Evolutionary conservation across 495 filamentous ascomycete species (phyloP).

Genomic region (Neurospora sp.): DNA sequence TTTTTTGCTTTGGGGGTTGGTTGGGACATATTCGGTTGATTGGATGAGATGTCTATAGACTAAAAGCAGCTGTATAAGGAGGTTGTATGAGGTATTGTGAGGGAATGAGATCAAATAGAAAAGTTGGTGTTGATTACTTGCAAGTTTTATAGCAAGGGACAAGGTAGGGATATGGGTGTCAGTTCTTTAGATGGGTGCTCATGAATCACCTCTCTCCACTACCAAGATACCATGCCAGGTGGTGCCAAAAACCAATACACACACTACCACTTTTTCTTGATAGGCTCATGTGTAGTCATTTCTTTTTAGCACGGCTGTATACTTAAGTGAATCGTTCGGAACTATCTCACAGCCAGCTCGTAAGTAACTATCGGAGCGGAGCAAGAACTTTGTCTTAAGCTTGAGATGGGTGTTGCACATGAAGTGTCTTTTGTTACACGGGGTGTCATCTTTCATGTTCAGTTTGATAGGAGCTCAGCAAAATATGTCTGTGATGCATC

Average conservation of each 20-base stretch:
- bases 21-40: not conserved
- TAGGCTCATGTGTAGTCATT: not conserved
- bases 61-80: no score
- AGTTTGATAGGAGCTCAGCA: no score
- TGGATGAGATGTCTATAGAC: not conserved
- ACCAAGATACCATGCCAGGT: fast-evolving
- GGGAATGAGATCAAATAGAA: not conserved
- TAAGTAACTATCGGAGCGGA: no score
- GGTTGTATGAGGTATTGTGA: not conserved
- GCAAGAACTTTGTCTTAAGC: no score
- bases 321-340: no score
- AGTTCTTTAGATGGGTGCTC: not conserved
- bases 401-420: no score
- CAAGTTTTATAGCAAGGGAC: not conserved
- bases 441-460: no score
- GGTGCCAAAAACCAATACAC: not conserved
- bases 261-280: not conserved
- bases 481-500: no score
- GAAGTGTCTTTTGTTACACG: no score
- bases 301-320: no score
- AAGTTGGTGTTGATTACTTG: not conserved
- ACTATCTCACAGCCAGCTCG: no score
- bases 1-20: not conserved
- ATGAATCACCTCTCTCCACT: not conserved
- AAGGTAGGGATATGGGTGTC: not conserved